These are phyloP conservation scores for Herpotrichia juniperi DNA, from an alignment of 2,329 filamentous ascomycete genomes.

Conservation along the genomic window DNA sequence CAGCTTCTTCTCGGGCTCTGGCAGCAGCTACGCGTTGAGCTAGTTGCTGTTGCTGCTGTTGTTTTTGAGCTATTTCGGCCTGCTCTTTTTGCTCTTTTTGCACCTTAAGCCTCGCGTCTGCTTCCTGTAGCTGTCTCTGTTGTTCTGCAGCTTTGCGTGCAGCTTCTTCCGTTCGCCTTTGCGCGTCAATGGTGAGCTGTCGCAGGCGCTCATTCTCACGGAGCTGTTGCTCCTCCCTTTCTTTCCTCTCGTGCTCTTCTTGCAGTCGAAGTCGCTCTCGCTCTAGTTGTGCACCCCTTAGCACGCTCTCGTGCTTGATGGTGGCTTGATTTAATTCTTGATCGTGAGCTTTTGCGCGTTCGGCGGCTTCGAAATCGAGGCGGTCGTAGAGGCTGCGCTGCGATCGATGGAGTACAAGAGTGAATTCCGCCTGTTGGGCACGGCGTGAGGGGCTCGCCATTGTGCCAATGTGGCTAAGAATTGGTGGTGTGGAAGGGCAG, in stretches of 20 bases:
- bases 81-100: slow-evolving; percentile 31
- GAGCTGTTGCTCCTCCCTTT: neutral
- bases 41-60: slow-evolving; percentile 32
- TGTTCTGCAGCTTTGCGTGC: slow-evolving; percentile 33
- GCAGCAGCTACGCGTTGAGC: slow-evolving; percentile 37
- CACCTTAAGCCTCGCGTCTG: slow-evolving; percentile 35
- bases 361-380: slow-evolving; percentile 67
- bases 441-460: slow-evolving; percentile 44
- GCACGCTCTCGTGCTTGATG: slow-evolving; percentile 70
- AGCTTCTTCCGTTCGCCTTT: slow-evolving; percentile 38
- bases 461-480: too few species aligned
- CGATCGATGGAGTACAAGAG: slow-evolving; percentile 48
- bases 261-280: slow-evolving; percentile 56
- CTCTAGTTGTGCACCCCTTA: slow-evolving; percentile 60
- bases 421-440: slow-evolving; percentile 42
- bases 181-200: slow-evolving; percentile 40
- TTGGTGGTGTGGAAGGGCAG: too few species aligned
- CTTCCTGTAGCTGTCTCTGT: slow-evolving; percentile 35
- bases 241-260: slow-evolving; percentile 30
- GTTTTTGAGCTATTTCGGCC: slow-evolving; percentile 33
- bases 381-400: slow-evolving; percentile 59
- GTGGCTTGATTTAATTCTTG: slow-evolving; percentile 71
- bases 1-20: slow-evolving; percentile 33
- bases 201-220: slow-evolving; percentile 32
- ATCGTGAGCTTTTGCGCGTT: slow-evolving; percentile 67